Evolutionary conservation across 2,329 filamentous ascomycete genomes (phyloP), one percentile per base, ranked within the genome.

Genomic region (Hortaea sp.): DNA sequence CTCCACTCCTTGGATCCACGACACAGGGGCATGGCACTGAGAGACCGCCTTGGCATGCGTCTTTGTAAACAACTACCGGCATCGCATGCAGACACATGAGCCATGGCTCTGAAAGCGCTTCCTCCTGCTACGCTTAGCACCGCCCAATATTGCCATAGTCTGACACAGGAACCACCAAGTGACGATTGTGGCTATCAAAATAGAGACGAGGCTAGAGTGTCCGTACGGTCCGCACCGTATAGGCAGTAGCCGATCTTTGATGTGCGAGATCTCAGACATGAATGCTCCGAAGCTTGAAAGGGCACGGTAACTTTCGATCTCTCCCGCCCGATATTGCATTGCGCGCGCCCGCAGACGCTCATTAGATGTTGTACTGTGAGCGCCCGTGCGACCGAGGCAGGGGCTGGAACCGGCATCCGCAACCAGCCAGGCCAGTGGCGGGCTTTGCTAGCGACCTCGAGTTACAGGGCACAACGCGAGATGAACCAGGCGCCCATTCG

Each of bases 281-380:
- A 49, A 43, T 35, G 20, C 35, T 46, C 48, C 48, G 48, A 47
- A 45, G 13, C 10, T 7, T 39, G 32, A 35, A 35, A 35, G 20
- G 20, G 20, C 20, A 20, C 20, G 20, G 20, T 20, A 20, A 20
- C 20, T 20, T 20, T 20, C 20, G 20, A 20, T 20, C 20, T 20
- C 20, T 20, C 20, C 20, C 20, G 20, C 20, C 20, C 20, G 20
- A 20, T 20, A 20, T 20, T 20, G 20, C 20, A 20, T 20, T 20
- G 20, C 20, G 20, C 20, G 20, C 20, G 20, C 20, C 20, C 20
- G 20, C 20, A 20, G 20, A 20, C 20, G 20, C 20, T 20, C 20
- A 20, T 20, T 20, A 20, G 20, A 20, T 20, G 20, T 20, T 20
- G 20, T 20, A 20, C 20, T 20, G 20, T 20, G 20, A 20, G 20